phyloP scores from a whole-genome alignment of 768 basidiomycete genomes.

The Paxillus involutus region DNA sequence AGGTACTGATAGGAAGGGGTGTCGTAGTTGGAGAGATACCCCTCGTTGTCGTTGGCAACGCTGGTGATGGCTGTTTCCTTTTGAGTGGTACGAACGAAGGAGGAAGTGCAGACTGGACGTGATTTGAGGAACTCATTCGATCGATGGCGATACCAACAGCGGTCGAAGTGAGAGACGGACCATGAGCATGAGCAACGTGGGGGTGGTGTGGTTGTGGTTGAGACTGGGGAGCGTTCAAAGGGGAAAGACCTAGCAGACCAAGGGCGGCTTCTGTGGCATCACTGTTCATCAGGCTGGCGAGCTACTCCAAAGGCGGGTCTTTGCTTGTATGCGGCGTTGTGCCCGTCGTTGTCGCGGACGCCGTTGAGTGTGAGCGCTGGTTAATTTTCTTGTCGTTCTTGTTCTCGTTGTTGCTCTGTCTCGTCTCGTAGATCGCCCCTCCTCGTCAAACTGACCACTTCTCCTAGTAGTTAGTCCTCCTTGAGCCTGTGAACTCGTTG shows the following conservation, averaged over 20 bases:
- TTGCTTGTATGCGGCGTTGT: constrained; percentile 2
- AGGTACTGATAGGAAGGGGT: constrained; percentile 3
- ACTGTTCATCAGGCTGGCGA: constrained; percentile 39
- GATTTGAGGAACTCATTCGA: constrained; percentile 15
- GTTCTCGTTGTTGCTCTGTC: background rate
- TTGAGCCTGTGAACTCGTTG: constrained; percentile 12
- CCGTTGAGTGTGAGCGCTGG: constrained; percentile 13
- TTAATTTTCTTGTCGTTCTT: constrained; percentile 17
- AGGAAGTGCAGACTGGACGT: constrained; percentile 24
- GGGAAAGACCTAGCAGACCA: constrained; percentile 53
- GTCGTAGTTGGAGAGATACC: constrained; percentile 1
- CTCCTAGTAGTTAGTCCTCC: background rate
- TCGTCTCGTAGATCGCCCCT: constrained; percentile 5
- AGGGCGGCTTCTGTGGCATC: constrained; percentile 63
- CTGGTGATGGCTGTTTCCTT: constrained; percentile 34
- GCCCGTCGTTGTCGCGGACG: constrained; percentile 7
- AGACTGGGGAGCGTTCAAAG: constrained; percentile 32
- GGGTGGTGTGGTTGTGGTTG: constrained; percentile 24
- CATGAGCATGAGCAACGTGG: constrained; percentile 25
- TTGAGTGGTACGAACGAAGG: constrained; percentile 40
- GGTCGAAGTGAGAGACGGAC: constrained; percentile 26
- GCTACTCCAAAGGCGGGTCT: constrained; percentile 7
- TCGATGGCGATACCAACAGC: constrained; percentile 26
- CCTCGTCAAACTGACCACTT: constrained; percentile 6
- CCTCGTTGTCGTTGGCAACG: constrained; percentile 7